These are phyloP conservation scores for Pouteria campechiana DNA, from an alignment of 179 eudicot species.

Conservation along the genomic window DNA sequence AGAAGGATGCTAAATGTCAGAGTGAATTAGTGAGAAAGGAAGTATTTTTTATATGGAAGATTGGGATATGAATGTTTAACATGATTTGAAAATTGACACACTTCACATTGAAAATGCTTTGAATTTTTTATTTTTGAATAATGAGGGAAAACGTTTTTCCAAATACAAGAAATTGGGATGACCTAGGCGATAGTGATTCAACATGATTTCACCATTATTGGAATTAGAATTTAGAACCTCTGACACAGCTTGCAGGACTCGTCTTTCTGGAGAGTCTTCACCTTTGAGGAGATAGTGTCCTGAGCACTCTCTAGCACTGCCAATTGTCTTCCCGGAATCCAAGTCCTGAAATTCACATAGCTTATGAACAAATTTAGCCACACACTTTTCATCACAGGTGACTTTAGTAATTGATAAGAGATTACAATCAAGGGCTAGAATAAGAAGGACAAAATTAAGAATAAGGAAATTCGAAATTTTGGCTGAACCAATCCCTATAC, in stretches of 20 bases:
- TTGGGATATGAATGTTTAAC: too few species aligned
- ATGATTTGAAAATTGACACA: constrained; percentile 1
- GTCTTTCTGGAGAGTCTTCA: neutral
- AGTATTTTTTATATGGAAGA: too few species aligned
- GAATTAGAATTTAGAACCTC: neutral
- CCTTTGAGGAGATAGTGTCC: neutral
- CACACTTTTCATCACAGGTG: neutral
- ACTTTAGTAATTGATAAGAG: neutral
- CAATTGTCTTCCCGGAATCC: neutral
- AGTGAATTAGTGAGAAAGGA: too few species aligned
- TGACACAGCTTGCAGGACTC: neutral
- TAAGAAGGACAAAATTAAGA: neutral
- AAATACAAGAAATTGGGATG: too few species aligned
- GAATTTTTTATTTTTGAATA: too few species aligned
- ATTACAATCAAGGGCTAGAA: neutral
- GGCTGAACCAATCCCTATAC: too few species aligned
- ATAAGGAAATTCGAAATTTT: too few species aligned
- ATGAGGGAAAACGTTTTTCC: neutral
- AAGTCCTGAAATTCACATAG: constrained; percentile 4
- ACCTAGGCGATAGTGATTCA: neutral
- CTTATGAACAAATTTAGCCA: neutral
- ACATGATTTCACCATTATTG: neutral
- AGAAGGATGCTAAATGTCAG: too few species aligned
- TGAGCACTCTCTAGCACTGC: neutral
- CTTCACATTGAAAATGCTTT: too few species aligned